Percentiles rank a stretch among this genome's conserved stretches.
phyloP scores from a whole-genome alignment of 2,329 filamentous ascomycete genomes.

The Grosmannia huntii region DNA sequence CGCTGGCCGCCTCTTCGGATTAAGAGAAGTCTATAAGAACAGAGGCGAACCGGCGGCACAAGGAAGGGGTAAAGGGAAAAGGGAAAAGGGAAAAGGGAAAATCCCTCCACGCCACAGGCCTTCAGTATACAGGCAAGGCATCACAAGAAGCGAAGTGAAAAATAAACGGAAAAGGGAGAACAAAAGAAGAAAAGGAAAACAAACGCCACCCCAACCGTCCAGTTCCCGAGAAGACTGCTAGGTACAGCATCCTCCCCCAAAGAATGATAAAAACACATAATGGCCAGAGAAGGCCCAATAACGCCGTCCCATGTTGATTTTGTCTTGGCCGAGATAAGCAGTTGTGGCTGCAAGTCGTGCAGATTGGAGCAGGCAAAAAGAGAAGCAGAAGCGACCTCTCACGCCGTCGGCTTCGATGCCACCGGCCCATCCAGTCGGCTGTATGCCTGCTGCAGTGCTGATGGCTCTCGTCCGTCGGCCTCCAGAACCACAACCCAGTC shows the following conservation, averaged over 20 bases:
- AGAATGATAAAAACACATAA: neutral
- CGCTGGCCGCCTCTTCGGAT: no score
- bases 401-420: conserved; percentile 1
- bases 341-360: no score
- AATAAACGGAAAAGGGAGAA: neutral
- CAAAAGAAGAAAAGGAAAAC: neutral
- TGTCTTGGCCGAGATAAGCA: neutral
- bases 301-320: neutral
- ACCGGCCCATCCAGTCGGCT: conserved; percentile 34
- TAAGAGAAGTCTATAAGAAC: no score
- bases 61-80: neutral
- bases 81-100: neutral
- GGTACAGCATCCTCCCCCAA: neutral
- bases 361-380: neutral
- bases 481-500: conserved; percentile 74
- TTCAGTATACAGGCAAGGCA: neutral
- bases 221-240: no score
- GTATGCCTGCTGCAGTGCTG: conserved; percentile 48
- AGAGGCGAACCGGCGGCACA: no score
- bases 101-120: neutral
- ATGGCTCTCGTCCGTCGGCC: conserved; percentile 54
- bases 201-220: neutral
- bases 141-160: neutral
- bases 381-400: neutral
- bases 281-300: neutral